Conservation (phyloP, 139 green algal species). For the Diplosphaera chodatii region DNA sequence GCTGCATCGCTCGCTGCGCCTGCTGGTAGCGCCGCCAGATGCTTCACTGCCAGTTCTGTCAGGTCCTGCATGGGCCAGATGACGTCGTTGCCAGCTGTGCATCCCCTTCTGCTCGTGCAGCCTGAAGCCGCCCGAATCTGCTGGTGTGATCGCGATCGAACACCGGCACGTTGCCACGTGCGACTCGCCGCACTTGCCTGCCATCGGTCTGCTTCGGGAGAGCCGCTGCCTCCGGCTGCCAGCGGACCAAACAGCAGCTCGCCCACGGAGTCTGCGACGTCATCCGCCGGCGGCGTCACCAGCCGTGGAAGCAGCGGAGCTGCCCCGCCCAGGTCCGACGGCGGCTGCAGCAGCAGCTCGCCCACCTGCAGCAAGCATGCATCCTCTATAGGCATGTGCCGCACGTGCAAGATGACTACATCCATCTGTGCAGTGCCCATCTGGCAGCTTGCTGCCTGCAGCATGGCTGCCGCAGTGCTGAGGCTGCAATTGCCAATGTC, state of each 20-base stretch:
- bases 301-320: conserved; percentile 40
- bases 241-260: conserved; percentile 53
- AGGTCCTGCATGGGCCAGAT: conserved; percentile 24
- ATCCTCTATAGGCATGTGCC: too few species aligned
- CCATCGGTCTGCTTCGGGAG: conserved; percentile 32
- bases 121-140: too few species aligned
- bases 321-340: background rate
- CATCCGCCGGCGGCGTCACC: conserved; percentile 30
- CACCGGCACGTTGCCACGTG: too few species aligned
- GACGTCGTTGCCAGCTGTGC: too few species aligned
- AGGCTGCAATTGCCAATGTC: too few species aligned
- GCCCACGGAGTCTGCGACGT: conserved; percentile 28
- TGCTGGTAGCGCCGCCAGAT: conserved; percentile 35
- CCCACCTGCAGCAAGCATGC: conserved; percentile 42
- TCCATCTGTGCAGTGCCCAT: too few species aligned
- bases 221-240: conserved; percentile 1
- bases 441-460: too few species aligned
- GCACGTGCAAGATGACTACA: too few species aligned
- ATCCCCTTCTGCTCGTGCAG: too few species aligned
- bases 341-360: conserved; percentile 64
- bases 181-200: too few species aligned
- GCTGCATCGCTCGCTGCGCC: conserved; percentile 47
- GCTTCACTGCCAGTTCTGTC: background rate
- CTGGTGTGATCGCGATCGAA: too few species aligned
- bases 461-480: background rate